phyloP scores from a whole-genome alignment of 768 basidiomycete genomes.

The Macrolepiota albuminosa region DNA sequence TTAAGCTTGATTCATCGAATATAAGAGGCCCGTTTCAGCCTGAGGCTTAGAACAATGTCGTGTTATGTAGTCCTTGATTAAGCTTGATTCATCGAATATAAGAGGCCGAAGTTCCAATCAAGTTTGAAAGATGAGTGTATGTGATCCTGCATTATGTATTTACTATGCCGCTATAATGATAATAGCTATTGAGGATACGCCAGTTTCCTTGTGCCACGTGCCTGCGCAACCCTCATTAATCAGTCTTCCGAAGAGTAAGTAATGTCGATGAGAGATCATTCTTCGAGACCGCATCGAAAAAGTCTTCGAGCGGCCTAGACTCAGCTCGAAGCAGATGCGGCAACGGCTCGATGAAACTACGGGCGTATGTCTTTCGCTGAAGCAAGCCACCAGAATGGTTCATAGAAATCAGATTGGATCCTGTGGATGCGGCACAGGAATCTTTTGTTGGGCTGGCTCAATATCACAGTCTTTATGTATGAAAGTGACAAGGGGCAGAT shows the following conservation, averaged over 20 bases:
- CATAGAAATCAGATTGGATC: background rate
- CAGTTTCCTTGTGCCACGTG: background rate
- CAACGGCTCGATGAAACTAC: background rate
- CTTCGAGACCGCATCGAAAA: background rate
- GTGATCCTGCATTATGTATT: too few relatives aligned
- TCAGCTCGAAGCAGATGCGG: background rate
- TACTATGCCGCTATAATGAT: too few relatives aligned
- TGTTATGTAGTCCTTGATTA: too few relatives aligned
- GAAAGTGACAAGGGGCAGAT: background rate
- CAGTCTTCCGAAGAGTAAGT: background rate
- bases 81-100: too few relatives aligned
- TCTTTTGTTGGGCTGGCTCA: background rate
- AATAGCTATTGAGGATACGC: too few relatives aligned
- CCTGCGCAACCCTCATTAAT: background rate
- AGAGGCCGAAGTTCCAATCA: too few relatives aligned
- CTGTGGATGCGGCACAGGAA: background rate
- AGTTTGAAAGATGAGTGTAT: too few relatives aligned
- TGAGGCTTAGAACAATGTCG: too few relatives aligned
- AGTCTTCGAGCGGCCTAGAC: background rate
- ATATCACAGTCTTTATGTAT: background rate
- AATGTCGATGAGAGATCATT: background rate
- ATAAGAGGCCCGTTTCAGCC: too few relatives aligned
- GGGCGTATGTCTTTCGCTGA: background rate
- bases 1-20: too few relatives aligned
- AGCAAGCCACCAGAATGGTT: background rate